Evolutionary conservation across 176 grass and related monocot species (phyloP).

Genomic region (Puya raimondii): DNA sequence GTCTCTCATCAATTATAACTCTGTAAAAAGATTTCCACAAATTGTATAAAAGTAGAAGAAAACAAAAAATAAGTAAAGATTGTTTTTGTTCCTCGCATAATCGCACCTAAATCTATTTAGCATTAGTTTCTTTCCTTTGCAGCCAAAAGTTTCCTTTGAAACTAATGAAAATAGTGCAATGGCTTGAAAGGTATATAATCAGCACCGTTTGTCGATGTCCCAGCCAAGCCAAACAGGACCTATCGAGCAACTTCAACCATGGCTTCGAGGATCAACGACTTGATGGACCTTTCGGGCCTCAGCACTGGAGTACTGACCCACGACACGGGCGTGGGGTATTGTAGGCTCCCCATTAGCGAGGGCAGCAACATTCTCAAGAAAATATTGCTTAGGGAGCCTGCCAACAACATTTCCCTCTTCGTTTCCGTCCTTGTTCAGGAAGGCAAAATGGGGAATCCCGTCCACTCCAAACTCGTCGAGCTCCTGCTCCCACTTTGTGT

Average conservation of each 20-base stretch:
- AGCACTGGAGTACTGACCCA: slow-evolving; percentile 66
- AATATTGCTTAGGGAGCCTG: slow-evolving; percentile 64
- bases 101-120: background rate
- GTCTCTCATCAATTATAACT: too few relatives aligned
- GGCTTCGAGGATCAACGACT: slow-evolving; percentile 86
- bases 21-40: too few relatives aligned
- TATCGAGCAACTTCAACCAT: slow-evolving; percentile 40
- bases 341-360: slow-evolving; percentile 65
- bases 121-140: background rate
- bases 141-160: background rate
- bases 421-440: slow-evolving; percentile 86
- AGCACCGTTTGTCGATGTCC: too few relatives aligned
- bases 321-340: slow-evolving; percentile 69
- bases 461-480: slow-evolving; percentile 97
- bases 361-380: slow-evolving; percentile 82
- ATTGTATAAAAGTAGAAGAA: too few relatives aligned
- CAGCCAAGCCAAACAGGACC: too few relatives aligned
- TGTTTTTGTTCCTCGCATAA: too few relatives aligned
- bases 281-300: slow-evolving; percentile 73
- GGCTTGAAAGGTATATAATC: too few relatives aligned
- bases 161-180: background rate
- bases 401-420: slow-evolving; percentile 94
- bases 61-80: too few relatives aligned
- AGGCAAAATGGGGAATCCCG: slow-evolving; percentile 91
- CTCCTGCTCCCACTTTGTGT: slow-evolving; percentile 97